Base-by-base conservation (phyloP, 768 basidiomycete genomes). In the Tephrocybe sp. region DNA sequence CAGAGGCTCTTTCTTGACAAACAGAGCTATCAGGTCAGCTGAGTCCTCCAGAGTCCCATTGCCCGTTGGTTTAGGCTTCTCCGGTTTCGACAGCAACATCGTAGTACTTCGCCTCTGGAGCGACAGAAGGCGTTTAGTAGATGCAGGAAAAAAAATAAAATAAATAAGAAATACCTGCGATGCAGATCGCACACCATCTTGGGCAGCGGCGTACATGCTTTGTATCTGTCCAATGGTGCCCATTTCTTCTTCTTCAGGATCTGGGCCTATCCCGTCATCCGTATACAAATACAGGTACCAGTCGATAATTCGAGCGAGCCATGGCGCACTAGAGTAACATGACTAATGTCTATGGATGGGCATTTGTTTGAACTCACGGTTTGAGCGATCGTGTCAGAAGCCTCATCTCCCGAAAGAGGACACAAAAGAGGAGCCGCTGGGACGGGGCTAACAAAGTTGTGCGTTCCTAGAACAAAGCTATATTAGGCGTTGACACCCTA, bases 351-450 rank as follows among this genome's bases (percentile, higher is more conserved):
- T 44, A n/a, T 16, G 40, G n/a, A 26, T 26, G 32, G 32, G 40
- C 9, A 12, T 44, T 20, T 19, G 14, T 14, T 35, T 19, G 17
- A 22, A 63, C 82, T 38, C 65, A 88, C 86, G 74, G 64, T 64
- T 84, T 87, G 22, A 84, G 62, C 0, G 86, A 87, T 43, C 79
- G 74, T 1, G 81, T 83, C 5, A 85, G 58, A 5, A 87, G 66
- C 45, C 89, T 70, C 32, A 87, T 77, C 60, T 88, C 83, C 1
- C 79, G 72, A 45, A 90, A 79, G 5, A 92, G 65, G 16, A 79
- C 70, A 49, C 76, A 78, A 46, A 87, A 74, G 19, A 90, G 67
- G 43, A 82, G 67, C 30, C 86, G 69, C 40, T 85, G 83, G 1
- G 82, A 80, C 3, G 75, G 68, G 1, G 87, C 78, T 5, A 86